Conservation (phyloP, 164 flowering plant species). For the Platanus orientalis region DNA sequence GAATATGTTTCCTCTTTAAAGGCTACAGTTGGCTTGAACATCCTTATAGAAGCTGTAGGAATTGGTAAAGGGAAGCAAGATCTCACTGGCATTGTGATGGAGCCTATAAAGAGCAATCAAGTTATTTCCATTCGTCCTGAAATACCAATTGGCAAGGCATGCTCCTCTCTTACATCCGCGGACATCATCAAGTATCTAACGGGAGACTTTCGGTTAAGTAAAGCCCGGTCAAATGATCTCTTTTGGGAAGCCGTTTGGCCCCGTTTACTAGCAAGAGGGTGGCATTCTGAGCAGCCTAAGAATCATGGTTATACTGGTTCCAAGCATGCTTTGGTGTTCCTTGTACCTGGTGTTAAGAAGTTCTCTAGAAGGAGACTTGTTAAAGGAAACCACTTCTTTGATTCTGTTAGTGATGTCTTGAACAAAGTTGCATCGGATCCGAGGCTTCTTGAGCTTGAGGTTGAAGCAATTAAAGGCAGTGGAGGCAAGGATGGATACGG, state of each 20-base stretch:
- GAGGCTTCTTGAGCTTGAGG: slow-evolving; percentile 56
- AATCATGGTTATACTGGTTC: slow-evolving; percentile 25
- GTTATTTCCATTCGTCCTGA: slow-evolving; percentile 32
- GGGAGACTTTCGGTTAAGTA: slow-evolving; percentile 76
- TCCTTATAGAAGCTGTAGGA: slow-evolving; percentile 67
- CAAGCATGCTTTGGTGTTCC: slow-evolving; percentile 57
- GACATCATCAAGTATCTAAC: slow-evolving; percentile 67
- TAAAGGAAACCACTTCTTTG: slow-evolving; percentile 69
- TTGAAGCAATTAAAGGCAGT: slow-evolving; percentile 25
- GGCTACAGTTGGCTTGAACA: slow-evolving; percentile 47
- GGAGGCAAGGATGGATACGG: slow-evolving; percentile 27
- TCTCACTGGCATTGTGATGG: slow-evolving; percentile 51
- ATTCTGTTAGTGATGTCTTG: slow-evolving; percentile 68
- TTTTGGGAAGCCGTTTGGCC: slow-evolving; percentile 99
- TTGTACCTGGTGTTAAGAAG: slow-evolving; percentile 66
- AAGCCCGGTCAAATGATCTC: slow-evolving; percentile 74
- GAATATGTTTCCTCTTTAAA: slow-evolving; percentile 62
- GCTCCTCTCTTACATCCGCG: slow-evolving; percentile 51
- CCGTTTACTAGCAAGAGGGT: slow-evolving; percentile 84
- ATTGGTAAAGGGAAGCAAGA: slow-evolving; percentile 87
- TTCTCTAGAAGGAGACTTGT: slow-evolving; percentile 65
- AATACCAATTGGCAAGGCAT: slow-evolving; percentile 70
- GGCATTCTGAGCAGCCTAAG: slow-evolving; percentile 92
- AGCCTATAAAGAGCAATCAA: slow-evolving; percentile 39
- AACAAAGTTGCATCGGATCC: slow-evolving; percentile 70